Evolutionary conservation across 164 flowering plant species (phyloP).

Genomic region (Tinospora cordifolia): DNA sequence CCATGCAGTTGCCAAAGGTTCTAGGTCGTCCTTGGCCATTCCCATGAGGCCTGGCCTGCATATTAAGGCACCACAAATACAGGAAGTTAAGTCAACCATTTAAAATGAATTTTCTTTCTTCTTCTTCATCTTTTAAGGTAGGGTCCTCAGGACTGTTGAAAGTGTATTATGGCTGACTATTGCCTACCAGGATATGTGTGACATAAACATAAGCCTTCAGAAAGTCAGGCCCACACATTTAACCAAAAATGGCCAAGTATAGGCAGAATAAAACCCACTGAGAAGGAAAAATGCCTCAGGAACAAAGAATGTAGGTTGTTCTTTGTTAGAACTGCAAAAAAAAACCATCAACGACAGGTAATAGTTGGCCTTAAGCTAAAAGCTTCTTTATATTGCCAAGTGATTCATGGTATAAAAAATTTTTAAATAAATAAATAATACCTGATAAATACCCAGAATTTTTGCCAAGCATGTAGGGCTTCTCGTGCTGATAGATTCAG

Average conservation of each 20-base stretch:
- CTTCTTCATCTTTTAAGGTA: background rate
- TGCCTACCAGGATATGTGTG: no score
- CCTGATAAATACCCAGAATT: slow-evolving; percentile 95
- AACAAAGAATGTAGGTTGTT: background rate
- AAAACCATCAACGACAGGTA: background rate
- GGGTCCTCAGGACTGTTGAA: background rate
- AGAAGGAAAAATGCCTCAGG: background rate
- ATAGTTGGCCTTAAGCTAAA: background rate
- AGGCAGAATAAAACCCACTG: background rate
- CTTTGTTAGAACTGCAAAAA: no score
- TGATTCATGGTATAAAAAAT: background rate
- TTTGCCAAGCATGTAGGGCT: slow-evolving; percentile 95
- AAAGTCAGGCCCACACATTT: background rate
- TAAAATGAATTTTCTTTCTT: background rate
- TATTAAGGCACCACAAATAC: background rate
- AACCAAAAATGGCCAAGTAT: background rate
- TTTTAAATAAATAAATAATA: slow-evolving; percentile 16
- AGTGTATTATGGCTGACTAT: background rate
- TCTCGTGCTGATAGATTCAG: slow-evolving; percentile 62
- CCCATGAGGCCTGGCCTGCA: background rate
- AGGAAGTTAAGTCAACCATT: background rate
- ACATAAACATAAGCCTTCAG: no score
- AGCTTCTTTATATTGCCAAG: background rate
- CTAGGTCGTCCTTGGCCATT: background rate
- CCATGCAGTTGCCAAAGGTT: background rate